Percentiles rank a stretch among this genome's conserved stretches.
Conservation (phyloP, 495 filamentous ascomycete genomes). For the Melanomma pulvis-pyrius region DNA sequence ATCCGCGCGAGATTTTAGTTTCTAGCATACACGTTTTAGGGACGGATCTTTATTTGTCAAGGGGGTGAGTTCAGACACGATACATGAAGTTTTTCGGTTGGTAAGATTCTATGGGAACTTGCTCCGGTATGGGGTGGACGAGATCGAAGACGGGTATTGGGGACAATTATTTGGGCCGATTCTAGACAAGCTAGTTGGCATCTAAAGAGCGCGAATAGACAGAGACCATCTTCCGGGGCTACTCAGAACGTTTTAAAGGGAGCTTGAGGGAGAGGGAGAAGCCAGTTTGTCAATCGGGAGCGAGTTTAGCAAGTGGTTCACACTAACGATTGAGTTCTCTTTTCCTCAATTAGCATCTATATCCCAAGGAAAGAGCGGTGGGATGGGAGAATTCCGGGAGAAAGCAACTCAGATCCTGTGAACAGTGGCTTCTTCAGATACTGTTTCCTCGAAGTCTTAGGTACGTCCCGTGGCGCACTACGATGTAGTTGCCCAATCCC, state of each 20-base stretch:
- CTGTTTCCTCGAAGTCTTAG: background rate
- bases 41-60: conserved; percentile 19
- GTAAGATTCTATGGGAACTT: conserved; percentile 30
- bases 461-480: background rate
- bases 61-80: conserved; percentile 26
- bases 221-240: no score
- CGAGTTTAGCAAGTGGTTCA: no score
- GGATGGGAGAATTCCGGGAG: background rate
- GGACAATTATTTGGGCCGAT: conserved; percentile 24
- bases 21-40: conserved; percentile 28
- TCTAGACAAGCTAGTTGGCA: conserved; percentile 23
- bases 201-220: no score
- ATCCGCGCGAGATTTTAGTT: conserved; percentile 17
- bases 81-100: conserved; percentile 32
- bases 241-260: no score
- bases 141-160: conserved; percentile 29
- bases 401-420: background rate
- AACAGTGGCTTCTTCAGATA: background rate
- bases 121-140: conserved; percentile 30
- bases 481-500: background rate
- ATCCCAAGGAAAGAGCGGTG: no score
- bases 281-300: no score
- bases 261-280: no score
- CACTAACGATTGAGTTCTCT: no score
- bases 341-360: no score